Conservation (phyloP, 495 filamentous ascomycete genomes). For the Alectoria sarmentosa region DNA sequence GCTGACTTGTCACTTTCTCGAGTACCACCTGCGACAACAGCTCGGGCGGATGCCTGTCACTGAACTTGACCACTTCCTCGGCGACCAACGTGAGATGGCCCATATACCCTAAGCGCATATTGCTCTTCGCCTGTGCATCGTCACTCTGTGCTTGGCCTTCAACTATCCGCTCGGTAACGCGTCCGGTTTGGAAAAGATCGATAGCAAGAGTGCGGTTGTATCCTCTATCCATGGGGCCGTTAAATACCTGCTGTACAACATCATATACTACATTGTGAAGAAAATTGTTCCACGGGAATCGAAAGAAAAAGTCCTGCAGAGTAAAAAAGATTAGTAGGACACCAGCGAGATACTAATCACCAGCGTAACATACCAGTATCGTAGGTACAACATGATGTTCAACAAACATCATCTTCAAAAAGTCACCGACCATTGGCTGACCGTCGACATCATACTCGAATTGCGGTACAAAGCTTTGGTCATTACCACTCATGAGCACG, state of each 20-base stretch:
- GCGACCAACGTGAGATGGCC: conserved; percentile 95
- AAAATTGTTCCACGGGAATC: conserved; percentile 99
- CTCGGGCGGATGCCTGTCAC: conserved; percentile 86
- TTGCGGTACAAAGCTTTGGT: conserved; percentile 36
- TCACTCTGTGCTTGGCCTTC: conserved; percentile 85
- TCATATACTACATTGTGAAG: conserved; percentile 99
- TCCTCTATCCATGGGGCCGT: conserved; percentile 93
- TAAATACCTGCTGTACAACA: conserved; percentile 98
- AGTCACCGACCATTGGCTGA: conserved; percentile 92
- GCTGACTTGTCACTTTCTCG: conserved; percentile 75
- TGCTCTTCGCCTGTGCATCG: conserved; percentile 66
- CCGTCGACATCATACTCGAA: conserved; percentile 59
- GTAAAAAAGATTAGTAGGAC: conserved; percentile 12
- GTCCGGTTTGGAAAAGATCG: conserved; percentile 82
- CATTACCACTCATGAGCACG: conserved; percentile 27
- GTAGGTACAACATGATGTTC: conserved; percentile 91
- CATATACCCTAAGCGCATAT: conserved; percentile 96
- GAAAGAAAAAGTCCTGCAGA: conserved; percentile 86
- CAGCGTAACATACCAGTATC: conserved; percentile 62
- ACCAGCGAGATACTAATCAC: neutral
- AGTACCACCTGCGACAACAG: conserved; percentile 75
- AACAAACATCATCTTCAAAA: conserved; percentile 94
- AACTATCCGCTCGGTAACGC: conserved; percentile 85
- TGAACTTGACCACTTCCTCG: conserved; percentile 98
- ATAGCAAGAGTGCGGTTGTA: conserved; percentile 91